A percentile compares a stretch with the other conserved stretches of the same genome.
These are phyloP conservation scores for Neonothopanus nambi DNA, from an alignment of 1,284 basidiomycete species.

Conservation along the genomic window DNA sequence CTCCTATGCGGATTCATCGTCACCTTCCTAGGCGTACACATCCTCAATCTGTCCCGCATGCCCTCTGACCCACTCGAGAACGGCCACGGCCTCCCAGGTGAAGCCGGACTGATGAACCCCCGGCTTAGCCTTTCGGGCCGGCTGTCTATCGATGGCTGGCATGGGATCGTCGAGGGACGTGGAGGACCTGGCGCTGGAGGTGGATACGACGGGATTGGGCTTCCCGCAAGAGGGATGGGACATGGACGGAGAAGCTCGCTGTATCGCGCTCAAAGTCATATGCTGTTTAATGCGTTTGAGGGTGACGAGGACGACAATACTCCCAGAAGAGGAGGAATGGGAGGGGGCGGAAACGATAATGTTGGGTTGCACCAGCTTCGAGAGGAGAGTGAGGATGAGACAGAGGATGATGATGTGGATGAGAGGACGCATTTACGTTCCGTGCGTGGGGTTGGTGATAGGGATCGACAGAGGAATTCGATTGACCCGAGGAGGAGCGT, in stretches of 20 bases:
- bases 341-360: constrained; percentile 15
- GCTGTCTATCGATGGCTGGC: constrained; percentile 73
- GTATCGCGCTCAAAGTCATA: constrained; percentile 59
- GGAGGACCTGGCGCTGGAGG: background rate
- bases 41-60: constrained; percentile 82
- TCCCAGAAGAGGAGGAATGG: background rate
- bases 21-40: constrained; percentile 91
- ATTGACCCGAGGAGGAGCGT: constrained; percentile 6
- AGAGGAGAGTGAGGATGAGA: constrained; percentile 47
- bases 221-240: constrained; percentile 16
- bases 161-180: constrained; percentile 40
- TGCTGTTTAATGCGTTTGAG: constrained; percentile 68
- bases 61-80: constrained; percentile 51
- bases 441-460: background rate
- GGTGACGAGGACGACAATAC: constrained; percentile 27
- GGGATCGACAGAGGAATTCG: constrained; percentile 16
- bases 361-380: constrained; percentile 32
- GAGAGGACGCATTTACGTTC: constrained; percentile 49
- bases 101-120: constrained; percentile 65
- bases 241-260: constrained; percentile 56
- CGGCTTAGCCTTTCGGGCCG: constrained; percentile 69
- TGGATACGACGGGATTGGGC: background rate
- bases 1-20: constrained; percentile 86
- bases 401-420: constrained; percentile 44
- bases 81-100: constrained; percentile 65